Percentiles rank a stretch among this genome's conserved stretches.
phyloP scores from a whole-genome alignment of 139 green algal species.

The Tetratostichococcus sp. region DNA sequence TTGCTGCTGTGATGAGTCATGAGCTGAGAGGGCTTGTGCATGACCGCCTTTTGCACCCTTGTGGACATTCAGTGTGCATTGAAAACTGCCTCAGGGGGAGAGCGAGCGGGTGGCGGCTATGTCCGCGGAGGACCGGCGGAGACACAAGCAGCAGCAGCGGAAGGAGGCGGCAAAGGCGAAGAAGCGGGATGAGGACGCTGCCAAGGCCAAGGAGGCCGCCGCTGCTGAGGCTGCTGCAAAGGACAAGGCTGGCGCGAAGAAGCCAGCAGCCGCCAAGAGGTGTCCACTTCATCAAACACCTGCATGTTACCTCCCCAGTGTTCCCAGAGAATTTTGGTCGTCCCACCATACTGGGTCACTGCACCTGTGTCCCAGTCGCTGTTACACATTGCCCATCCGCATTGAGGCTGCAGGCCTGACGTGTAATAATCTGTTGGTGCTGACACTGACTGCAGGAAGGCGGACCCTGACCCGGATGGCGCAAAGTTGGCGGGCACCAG shows the following conservation, averaged over 20 bases:
- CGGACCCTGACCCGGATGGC: conserved; percentile 84
- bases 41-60: no score
- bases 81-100: no score
- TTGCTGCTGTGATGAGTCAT: no score
- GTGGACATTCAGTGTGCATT: conserved; percentile 4
- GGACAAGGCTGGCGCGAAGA: conserved; percentile 29
- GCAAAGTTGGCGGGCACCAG: conserved; percentile 60
- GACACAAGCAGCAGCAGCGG: conserved; percentile 47
- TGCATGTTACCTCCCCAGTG: no score
- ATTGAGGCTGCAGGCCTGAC: no score
- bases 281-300: not conserved
- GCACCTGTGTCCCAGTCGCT: no score
- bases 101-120: conserved; percentile 53
- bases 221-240: conserved; percentile 13
- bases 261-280: conserved; percentile 9
- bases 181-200: conserved; percentile 42
- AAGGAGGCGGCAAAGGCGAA: conserved; percentile 19
- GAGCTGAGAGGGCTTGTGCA: no score
- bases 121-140: conserved; percentile 70
- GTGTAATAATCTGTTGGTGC: not conserved
- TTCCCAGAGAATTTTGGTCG: no score
- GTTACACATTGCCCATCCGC: no score
- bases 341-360: no score
- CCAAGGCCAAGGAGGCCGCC: no score
- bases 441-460: not conserved